Base-by-base conservation (phyloP, 768 basidiomycete genomes). In the Infundibulicybe gibba region DNA sequence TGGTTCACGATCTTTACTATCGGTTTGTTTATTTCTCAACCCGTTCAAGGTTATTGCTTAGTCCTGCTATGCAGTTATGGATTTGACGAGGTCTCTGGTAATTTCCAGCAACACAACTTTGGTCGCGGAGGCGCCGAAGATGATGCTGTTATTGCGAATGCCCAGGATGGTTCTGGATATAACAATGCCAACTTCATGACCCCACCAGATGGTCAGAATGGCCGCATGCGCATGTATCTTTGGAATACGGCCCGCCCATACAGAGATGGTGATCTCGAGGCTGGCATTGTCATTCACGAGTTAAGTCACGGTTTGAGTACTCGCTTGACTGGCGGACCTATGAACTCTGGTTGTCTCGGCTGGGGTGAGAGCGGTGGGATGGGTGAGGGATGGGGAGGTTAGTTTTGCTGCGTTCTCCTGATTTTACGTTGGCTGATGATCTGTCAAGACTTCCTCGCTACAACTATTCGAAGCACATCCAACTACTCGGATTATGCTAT, bases 91-190 rank as follows among this genome's bases (percentile, higher is more conserved):
- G 74, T 74, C 8, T 69, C 88, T 2, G 94, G 94, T 12, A 97
- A 99, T 77, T 99, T 98, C 86, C 95, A 99, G 67, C 91, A 94
- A 58, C 80, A 90, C 77, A 98, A 98, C 80, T 95, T 94, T 57
- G 94, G 84, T 1, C 82, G 84, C 34, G 95, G 94, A 20, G 95
- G 95, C 16, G 66, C 67, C 45, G 93, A 92, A 59, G 80, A 80
- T 52, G 94, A 99, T 54, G 93, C 83, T 30, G 90, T 99, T 48
- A 92, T 97, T 50, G 82, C 89, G 45, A 95, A 95, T 58, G 95
- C 95, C 2, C 93, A 97, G 66, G 95, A 97, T 55, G 95, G 95
- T 34, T 86, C 82, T 12, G 94, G 94, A 1, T 94, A 81, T 70
- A 94, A 90, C 71, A 91, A 91, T 49, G 90, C 89, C 40, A 94